Percentiles rank a stretch among this genome's conserved stretches.
These are phyloP conservation scores for Ambrosiella beaveri DNA, from an alignment of 2,329 filamentous ascomycete species.

Conservation along the genomic window DNA sequence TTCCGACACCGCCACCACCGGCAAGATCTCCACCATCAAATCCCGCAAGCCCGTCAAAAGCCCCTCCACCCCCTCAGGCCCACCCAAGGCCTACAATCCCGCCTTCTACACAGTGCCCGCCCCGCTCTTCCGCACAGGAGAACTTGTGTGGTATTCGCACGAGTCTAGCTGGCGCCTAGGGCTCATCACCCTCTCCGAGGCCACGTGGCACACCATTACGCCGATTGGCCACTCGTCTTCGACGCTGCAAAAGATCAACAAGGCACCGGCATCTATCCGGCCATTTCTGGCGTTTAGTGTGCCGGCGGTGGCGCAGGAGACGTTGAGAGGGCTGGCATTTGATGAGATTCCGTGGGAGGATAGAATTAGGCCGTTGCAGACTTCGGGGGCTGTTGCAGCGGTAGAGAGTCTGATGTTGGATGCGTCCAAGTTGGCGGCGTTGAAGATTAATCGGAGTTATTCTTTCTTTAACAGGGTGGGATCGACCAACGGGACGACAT, in stretches of 20 bases:
- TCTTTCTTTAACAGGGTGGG: conserved; percentile 28
- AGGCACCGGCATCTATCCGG: conserved; percentile 26
- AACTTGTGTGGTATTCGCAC: conserved; percentile 34
- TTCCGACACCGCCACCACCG: neutral
- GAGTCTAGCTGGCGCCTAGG: conserved; percentile 31
- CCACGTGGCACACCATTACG: conserved; percentile 22
- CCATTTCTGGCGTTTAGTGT: conserved; percentile 36
- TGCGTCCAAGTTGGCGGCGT: conserved; percentile 33
- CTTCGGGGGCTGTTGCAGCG: conserved; percentile 20
- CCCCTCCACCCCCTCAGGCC: neutral
- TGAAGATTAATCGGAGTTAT: conserved; percentile 31
- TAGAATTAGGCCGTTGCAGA: conserved; percentile 19
- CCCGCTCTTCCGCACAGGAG: conserved; percentile 29
- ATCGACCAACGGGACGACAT: conserved; percentile 20
- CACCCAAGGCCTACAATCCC: conserved; percentile 5
- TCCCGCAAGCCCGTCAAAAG: conserved; percentile 3
- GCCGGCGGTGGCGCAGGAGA: conserved; percentile 24
- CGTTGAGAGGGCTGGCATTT: conserved; percentile 24
- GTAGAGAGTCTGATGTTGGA: conserved; percentile 29
- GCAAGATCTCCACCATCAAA: conserved; percentile 12
- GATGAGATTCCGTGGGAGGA: conserved; percentile 27
- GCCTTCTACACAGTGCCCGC: conserved; percentile 14
- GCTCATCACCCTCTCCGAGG: conserved; percentile 23
- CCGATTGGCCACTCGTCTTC: conserved; percentile 23
- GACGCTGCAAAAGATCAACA: conserved; percentile 24